Conservation (phyloP, 331 rosid genomes). For the Cydonia oblonga region DNA sequence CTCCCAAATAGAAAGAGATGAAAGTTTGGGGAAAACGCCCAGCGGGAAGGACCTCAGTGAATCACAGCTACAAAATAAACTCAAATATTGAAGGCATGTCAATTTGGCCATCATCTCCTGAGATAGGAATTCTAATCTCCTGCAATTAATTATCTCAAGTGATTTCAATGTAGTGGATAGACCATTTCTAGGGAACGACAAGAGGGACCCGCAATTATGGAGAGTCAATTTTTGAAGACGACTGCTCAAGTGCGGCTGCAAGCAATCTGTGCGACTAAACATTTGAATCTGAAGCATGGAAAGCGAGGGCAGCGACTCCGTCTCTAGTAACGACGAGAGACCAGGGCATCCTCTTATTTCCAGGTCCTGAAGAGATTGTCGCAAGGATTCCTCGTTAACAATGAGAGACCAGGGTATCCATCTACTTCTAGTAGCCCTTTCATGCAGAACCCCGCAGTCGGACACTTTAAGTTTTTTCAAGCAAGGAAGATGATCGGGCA, state of each 20-base stretch:
- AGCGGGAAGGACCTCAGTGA: neutral
- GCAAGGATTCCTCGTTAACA: neutral
- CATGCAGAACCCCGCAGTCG: neutral
- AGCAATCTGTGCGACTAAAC: too few relatives aligned
- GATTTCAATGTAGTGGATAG: neutral
- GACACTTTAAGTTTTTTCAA: neutral
- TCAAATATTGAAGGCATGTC: neutral
- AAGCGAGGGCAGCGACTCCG: too few relatives aligned
- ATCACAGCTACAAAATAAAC: neutral
- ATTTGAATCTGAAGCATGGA: too few relatives aligned
- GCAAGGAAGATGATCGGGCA: neutral
- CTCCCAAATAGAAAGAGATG: neutral
- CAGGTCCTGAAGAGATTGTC: neutral
- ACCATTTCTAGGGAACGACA: neutral
- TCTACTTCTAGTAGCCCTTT: neutral
- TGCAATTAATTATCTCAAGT: too few relatives aligned
- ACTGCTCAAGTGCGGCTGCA: neutral
- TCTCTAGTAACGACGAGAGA: neutral
- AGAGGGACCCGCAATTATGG: rapidly evolving
- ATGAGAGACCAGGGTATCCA: neutral
- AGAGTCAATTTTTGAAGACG: neutral
- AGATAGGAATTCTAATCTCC: neutral
- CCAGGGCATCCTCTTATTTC: neutral
- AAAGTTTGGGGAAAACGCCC: neutral
- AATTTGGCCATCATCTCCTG: neutral